A percentile compares a stretch with the other conserved stretches of the same genome.
Conservation (phyloP, 2,329 filamentous ascomycete species). For the Exophiala sideris region DNA sequence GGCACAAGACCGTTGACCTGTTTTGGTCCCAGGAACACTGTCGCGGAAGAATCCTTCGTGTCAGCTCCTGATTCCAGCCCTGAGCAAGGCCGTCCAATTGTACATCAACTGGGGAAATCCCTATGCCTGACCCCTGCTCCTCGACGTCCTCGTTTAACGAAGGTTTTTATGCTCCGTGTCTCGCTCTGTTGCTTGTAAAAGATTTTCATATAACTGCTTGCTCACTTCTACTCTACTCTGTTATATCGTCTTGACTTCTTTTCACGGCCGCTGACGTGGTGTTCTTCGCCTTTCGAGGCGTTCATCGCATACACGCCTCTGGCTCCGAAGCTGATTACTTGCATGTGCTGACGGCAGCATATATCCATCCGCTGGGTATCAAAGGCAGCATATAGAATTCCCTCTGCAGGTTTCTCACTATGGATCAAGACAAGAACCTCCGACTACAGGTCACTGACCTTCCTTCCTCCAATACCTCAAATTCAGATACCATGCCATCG, state of each 20-base stretch:
- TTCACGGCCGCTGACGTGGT: too few relatives aligned
- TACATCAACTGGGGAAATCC: neutral
- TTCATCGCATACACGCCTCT: too few relatives aligned
- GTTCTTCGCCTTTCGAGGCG: too few relatives aligned
- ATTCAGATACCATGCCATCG: constrained; percentile 10
- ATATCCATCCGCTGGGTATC: too few relatives aligned
- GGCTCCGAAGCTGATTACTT: too few relatives aligned
- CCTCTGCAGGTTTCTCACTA: neutral
- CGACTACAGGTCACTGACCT: constrained; percentile 20
- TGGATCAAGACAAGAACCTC: constrained; percentile 17
- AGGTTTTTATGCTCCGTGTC: too few relatives aligned
- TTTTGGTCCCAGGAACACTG: neutral
- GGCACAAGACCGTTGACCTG: neutral
- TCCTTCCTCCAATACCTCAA: constrained; percentile 18
- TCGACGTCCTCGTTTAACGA: neutral
- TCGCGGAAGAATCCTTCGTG: neutral
- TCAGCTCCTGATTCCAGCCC: constrained; percentile 1
- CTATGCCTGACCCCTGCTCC: neutral
- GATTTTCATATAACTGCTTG: too few relatives aligned
- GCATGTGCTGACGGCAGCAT: too few relatives aligned
- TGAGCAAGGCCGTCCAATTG: neutral
- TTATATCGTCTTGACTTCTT: too few relatives aligned
- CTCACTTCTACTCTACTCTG: too few relatives aligned
- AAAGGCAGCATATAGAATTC: neutral
- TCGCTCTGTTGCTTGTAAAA: too few relatives aligned